Percentiles rank a stretch among this genome's conserved stretches.
Evolutionary conservation across 441 rosid genomes (phyloP).

Genomic region (Gossypium gossypioides): DNA sequence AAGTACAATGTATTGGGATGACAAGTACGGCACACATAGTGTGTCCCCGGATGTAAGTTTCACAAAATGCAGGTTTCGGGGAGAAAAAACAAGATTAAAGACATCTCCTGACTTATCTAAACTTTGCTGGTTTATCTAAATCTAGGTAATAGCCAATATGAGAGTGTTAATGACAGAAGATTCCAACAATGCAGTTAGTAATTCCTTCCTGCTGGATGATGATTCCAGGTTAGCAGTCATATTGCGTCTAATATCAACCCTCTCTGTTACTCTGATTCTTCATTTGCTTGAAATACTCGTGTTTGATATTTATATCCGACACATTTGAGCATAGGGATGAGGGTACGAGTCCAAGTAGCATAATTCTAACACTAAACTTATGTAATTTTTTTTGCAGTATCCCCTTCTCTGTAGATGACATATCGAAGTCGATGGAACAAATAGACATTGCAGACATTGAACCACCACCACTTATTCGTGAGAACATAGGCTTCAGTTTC

Average conservation of each 20-base stretch:
- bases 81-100: background rate
- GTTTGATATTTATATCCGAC: background rate
- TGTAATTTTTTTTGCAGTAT: constrained; percentile 47
- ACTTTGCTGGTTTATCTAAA: background rate
- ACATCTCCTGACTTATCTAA: background rate
- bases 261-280: background rate
- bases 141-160: constrained; percentile 83
- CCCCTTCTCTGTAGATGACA: constrained; percentile 96
- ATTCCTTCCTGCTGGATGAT: constrained; percentile 84
- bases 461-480: constrained; percentile 84
- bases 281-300: background rate
- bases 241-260: background rate
- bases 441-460: constrained; percentile 77
- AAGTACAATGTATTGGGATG: constrained; percentile 99
- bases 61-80: constrained; percentile 6
- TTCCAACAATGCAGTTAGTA: constrained; percentile 92
- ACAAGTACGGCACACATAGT: constrained; percentile 92
- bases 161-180: constrained; percentile 95
- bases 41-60: constrained; percentile 81
- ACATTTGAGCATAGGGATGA: background rate
- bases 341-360: background rate
- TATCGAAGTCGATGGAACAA: constrained; percentile 91
- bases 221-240: constrained; percentile 66
- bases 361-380: background rate
- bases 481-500: constrained; percentile 89